Conservation (phyloP, 2,329 filamentous ascomycete genomes). For the Ploettnerulaceae sp. region DNA sequence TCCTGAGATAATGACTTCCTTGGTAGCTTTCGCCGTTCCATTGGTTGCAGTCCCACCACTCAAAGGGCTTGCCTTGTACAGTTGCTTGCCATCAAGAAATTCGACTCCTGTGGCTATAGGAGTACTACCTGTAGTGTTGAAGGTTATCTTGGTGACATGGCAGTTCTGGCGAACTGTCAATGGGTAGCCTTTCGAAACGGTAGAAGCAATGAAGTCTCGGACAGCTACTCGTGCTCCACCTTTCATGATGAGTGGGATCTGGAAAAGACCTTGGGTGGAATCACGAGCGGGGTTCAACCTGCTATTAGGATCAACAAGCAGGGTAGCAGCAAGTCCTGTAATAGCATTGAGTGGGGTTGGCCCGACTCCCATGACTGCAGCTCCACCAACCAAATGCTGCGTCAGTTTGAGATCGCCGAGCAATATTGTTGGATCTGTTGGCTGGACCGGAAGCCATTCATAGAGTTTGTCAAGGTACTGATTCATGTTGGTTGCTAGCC, state of each 20-base stretch:
- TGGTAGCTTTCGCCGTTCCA: slow-evolving; percentile 36
- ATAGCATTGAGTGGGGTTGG: not conserved
- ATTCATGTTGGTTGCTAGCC: slow-evolving; percentile 24
- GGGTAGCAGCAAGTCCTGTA: not conserved
- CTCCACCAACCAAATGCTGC: slow-evolving; percentile 4
- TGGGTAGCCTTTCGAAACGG: slow-evolving; percentile 13
- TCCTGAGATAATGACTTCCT: slow-evolving; percentile 42
- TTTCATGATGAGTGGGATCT: slow-evolving; percentile 11
- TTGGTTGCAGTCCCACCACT: slow-evolving; percentile 29
- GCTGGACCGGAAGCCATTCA: slow-evolving; percentile 10
- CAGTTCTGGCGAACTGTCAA: slow-evolving; percentile 22
- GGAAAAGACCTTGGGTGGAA: slow-evolving; percentile 8
- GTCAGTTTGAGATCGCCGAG: slow-evolving; percentile 17
- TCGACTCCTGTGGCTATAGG: slow-evolving; percentile 41
- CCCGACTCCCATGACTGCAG: slow-evolving; percentile 4
- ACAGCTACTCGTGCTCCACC: not conserved
- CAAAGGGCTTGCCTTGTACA: slow-evolving; percentile 38
- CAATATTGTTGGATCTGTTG: slow-evolving; percentile 10
- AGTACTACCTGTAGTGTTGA: slow-evolving; percentile 31
- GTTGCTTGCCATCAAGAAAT: slow-evolving; percentile 38
- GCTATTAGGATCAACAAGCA: slow-evolving; percentile 5
- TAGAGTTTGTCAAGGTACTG: slow-evolving; percentile 22
- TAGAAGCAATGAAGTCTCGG: slow-evolving; percentile 9
- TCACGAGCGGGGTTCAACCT: slow-evolving; percentile 9
- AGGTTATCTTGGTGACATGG: slow-evolving; percentile 39